These are phyloP conservation scores for Elongisporangium undulatum DNA, from an alignment of 352 stramenopile genomes.

Conservation along the genomic window DNA sequence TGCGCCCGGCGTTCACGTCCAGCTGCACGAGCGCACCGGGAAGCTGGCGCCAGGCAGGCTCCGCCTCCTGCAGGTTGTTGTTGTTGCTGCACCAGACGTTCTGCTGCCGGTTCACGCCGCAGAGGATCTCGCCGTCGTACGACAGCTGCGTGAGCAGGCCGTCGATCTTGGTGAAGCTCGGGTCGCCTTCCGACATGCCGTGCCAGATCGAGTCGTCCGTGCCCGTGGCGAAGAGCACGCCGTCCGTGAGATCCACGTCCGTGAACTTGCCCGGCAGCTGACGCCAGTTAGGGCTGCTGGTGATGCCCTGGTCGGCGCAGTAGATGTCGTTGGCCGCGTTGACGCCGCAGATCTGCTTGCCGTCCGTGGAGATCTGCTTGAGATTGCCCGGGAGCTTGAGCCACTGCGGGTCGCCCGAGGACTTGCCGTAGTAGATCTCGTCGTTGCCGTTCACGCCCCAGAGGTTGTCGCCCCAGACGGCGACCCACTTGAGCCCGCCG, in stretches of 20 bases:
- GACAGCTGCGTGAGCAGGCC: constrained; percentile 10
- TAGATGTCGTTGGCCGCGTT: constrained; percentile 16
- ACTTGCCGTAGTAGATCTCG: constrained; percentile 11
- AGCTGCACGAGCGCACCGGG: constrained; percentile 18
- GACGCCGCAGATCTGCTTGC: constrained; percentile 24
- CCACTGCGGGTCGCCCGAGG: constrained; percentile 10
- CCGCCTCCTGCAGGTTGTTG: constrained; percentile 8
- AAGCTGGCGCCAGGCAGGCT: constrained; percentile 10
- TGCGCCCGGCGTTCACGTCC: constrained; percentile 12
- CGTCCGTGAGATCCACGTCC: constrained; percentile 16
- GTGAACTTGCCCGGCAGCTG: constrained; percentile 18
- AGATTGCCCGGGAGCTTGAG: constrained; percentile 8
- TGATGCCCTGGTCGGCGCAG: constrained; percentile 17
- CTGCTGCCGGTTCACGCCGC: constrained; percentile 6
- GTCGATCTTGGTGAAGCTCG: constrained; percentile 9
- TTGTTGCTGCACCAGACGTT: constrained; percentile 11
- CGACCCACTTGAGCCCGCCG: constrained; percentile 15
- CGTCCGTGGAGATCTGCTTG: constrained; percentile 22
- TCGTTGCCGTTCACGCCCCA: constrained; percentile 15
- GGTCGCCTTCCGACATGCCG: constrained; percentile 16
- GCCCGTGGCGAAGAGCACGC: constrained; percentile 13
- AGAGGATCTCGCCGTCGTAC: constrained; percentile 22
- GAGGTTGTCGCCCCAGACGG: constrained; percentile 18
- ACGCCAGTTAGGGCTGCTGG: constrained; percentile 19
- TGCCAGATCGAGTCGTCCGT: constrained; percentile 12